Percentiles rank a stretch among this genome's conserved stretches.
phyloP scores from a whole-genome alignment of 805 yeast genomes.

The Starmerella roubikii region DNA sequence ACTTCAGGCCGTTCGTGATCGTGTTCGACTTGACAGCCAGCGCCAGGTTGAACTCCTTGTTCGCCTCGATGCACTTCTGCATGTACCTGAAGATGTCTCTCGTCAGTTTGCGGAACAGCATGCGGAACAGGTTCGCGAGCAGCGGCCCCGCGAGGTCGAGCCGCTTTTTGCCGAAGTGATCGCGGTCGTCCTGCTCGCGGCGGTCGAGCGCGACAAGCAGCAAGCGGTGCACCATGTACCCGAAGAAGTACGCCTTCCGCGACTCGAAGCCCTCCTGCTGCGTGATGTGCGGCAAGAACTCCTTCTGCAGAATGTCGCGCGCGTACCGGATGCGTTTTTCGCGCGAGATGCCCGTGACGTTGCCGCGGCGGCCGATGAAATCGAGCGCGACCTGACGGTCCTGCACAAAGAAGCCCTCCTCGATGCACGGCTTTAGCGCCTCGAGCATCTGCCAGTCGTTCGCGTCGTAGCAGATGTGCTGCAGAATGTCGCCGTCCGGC shows the following conservation, averaged over 20 bases:
- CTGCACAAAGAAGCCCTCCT: constrained; percentile 96
- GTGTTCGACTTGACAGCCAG: constrained; percentile 95
- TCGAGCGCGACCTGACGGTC: constrained; percentile 97
- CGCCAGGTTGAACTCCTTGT: constrained; percentile 90
- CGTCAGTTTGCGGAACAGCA: constrained; percentile 86
- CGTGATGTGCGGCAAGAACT: constrained; percentile 90
- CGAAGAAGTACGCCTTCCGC: constrained; percentile 91
- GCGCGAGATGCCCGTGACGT: constrained; percentile 87
- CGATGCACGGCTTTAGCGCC: constrained; percentile 97
- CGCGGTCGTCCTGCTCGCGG: constrained; percentile 97
- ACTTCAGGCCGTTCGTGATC: constrained; percentile 91
- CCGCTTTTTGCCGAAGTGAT: constrained; percentile 97
- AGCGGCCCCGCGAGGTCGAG: constrained; percentile 97
- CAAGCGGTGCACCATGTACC: constrained; percentile 94
- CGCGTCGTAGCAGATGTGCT: constrained; percentile 95
- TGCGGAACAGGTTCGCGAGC: constrained; percentile 87
- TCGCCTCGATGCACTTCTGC: constrained; percentile 98
- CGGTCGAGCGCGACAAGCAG: constrained; percentile 91
- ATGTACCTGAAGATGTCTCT: constrained; percentile 92
- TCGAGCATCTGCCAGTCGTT: constrained; percentile 99
- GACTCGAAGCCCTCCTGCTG: constrained; percentile 96
- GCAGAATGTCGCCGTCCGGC: constrained; percentile 97
- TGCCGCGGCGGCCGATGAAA: constrained; percentile 96
- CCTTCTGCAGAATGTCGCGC: constrained; percentile 89
- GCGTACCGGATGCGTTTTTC: constrained; percentile 98